Evolutionary conservation across 108 stramenopile species (phyloP), one percentile per base, ranked within the genome.

Genomic region (Discostella pseudostelligera): DNA sequence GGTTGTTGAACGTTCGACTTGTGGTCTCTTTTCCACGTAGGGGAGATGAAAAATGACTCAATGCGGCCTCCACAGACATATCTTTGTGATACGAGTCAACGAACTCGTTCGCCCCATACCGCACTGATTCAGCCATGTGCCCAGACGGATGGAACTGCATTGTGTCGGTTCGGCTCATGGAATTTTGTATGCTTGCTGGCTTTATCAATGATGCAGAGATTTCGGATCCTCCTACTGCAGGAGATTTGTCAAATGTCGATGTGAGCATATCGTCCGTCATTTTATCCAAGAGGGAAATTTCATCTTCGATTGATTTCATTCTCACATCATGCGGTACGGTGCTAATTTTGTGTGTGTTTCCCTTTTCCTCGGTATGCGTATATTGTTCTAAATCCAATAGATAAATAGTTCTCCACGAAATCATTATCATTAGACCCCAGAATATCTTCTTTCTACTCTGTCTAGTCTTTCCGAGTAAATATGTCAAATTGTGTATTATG

Each of bases 331-430:
- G 1, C 49, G 42, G 44, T 0, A 13, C 8, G 35, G 28, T 51
- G 2, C 16, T 20, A 16, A n/a, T 51, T 25, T 57, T 56, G 13
- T 17, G 48, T 47, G 14, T 36, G 43, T 24, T 57, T 29, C 42
- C 24, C 17, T 40, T 26, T 22, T 14, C 24, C 21, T 63, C 28
- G 12, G 59, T 39, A 48, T 32, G 22, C 19, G 51, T 54, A 61
- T 70, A 51, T 36, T 63, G 29, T 2, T 72, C 70, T 50, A 72
- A 59, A 60, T 73, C 72, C 24, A 49, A 50, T 35, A 43, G 46
- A 26, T 65, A 73, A 22, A 73, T 73, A 14, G 56, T 59, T 53
- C 63, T 73, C 49, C 56, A 51, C 9, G 58, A 36, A 21, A 19
- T 21, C 20, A 63, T 46, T n/a, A 65, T 26, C 3, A 73, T 39